phyloP scores from a whole-genome alignment of 208 protist genomes.

The Angomonas desouzai region DNA sequence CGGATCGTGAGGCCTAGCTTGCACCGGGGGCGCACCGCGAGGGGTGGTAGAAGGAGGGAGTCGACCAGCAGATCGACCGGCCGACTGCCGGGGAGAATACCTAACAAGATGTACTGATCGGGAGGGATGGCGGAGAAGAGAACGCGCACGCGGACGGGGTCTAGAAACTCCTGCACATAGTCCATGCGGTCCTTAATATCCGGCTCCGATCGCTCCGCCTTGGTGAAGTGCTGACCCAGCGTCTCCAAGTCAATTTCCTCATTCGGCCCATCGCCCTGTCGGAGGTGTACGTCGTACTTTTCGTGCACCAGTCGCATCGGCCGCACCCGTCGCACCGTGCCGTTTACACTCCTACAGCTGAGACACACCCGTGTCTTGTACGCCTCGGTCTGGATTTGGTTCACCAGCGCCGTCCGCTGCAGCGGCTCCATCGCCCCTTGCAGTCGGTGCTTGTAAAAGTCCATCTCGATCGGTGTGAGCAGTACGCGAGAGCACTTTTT shows the following conservation, averaged over 20 bases:
- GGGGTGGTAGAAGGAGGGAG: conserved; percentile 95
- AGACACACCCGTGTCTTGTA: conserved; percentile 91
- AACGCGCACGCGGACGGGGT: conserved; percentile 82
- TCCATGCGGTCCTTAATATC: conserved; percentile 46
- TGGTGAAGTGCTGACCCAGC: conserved; percentile 35
- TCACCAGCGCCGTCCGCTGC: conserved; percentile 64
- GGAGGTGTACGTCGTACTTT: conserved; percentile 74
- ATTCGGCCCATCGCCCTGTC: conserved; percentile 52
- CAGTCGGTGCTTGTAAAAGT: conserved; percentile 58
- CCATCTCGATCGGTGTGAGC: conserved; percentile 75
- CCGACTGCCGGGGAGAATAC: conserved; percentile 78
- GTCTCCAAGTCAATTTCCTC: conserved; percentile 30
- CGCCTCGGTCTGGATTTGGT: conserved; percentile 79
- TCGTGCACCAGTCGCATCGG: conserved; percentile 81
- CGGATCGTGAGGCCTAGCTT: conserved; percentile 60
- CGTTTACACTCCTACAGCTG: conserved; percentile 94
- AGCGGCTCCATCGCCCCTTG: conserved; percentile 44
- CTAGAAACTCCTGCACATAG: conserved; percentile 92
- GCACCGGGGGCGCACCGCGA: conserved; percentile 96
- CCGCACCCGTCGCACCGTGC: conserved; percentile 72
- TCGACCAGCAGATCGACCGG: conserved; percentile 93
- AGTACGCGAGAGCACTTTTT: conserved; percentile 95
- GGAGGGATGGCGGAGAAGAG: conserved; percentile 93
- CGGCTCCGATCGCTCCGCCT: neutral
- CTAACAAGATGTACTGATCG: conserved; percentile 93